phyloP scores from a whole-genome alignment of 176 grass and related monocot genomes.

The Triticum urartu region DNA sequence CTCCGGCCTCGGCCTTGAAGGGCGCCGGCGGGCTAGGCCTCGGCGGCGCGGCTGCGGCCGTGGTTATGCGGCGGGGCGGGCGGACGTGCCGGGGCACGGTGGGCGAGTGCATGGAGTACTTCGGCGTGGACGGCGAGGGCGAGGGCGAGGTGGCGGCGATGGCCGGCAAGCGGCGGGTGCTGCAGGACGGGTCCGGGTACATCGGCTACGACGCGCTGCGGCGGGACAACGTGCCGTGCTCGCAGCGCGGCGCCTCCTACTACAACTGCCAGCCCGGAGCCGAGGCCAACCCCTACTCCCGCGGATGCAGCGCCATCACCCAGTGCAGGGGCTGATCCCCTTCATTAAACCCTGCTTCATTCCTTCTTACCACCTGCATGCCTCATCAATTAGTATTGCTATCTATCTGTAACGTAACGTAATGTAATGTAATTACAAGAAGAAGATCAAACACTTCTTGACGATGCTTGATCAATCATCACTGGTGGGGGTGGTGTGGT shows the following conservation, averaged over 20 bases:
- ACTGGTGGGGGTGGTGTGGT: too few species aligned
- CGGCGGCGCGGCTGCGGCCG: background rate
- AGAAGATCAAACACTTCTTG: background rate
- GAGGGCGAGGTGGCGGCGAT: conserved; percentile 21
- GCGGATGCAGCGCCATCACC: conserved; percentile 69
- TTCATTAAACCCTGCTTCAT: background rate
- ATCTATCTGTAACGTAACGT: background rate
- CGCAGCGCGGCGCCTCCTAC: conserved; percentile 73
- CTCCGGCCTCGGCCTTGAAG: background rate
- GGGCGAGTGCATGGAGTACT: conserved; percentile 47
- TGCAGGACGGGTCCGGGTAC: conserved; percentile 51
- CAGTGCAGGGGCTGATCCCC: conserved; percentile 48
- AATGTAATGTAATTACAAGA: background rate
- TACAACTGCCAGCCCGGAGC: conserved; percentile 87
- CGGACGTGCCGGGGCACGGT: conserved; percentile 41
- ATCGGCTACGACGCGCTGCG: conserved; percentile 77
- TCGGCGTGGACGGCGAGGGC: conserved; percentile 29
- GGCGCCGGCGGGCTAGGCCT: background rate
- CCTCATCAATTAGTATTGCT: background rate
- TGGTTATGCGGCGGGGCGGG: conserved; percentile 32
- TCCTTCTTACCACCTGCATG: background rate
- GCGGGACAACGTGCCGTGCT: conserved; percentile 66
- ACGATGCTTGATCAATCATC: background rate
- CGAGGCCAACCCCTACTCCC: conserved; percentile 65
- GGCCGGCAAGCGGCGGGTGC: conserved; percentile 45